phyloP scores from a whole-genome alignment of 768 basidiomycete species.

The Pulveroboletus ravenelii region DNA sequence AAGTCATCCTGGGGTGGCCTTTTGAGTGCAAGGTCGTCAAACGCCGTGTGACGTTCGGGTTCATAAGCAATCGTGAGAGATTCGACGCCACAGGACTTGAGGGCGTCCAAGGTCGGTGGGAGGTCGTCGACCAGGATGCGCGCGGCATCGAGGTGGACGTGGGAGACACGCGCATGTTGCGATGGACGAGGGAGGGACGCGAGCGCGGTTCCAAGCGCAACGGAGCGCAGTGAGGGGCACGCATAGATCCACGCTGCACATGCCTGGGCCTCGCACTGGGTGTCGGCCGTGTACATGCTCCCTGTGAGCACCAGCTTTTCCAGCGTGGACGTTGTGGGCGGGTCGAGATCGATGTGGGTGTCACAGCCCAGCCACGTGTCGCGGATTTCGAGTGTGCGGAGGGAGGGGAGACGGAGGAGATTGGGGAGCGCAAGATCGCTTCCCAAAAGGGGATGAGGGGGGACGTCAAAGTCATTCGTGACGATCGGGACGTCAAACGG shows the following conservation, averaged over 20 bases:
- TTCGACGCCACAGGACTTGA: conserved; percentile 15
- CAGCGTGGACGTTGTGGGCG: neutral
- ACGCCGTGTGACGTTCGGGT: conserved; percentile 1
- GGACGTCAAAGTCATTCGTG: conserved; percentile 56
- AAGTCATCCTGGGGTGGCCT: conserved; percentile 19
- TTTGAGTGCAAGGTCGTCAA: conserved; percentile 1
- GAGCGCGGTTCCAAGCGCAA: conserved; percentile 24
- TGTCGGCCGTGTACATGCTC: conserved; percentile 25
- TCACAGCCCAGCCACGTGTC: conserved; percentile 64
- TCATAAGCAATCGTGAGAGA: conserved; percentile 23
- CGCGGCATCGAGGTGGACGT: conserved; percentile 26
- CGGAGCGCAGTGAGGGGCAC: conserved; percentile 17
- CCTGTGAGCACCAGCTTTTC: conserved; percentile 26
- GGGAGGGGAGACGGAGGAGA: conserved; percentile 58
- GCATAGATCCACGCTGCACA: conserved; percentile 25
- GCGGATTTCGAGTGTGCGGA: conserved; percentile 57
- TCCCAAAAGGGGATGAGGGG: conserved; percentile 49
- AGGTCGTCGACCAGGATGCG: conserved; percentile 22
- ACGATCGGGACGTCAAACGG: conserved; percentile 52
- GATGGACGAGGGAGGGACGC: conserved; percentile 2
- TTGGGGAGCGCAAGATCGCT: conserved; percentile 59
- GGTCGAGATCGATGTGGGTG: conserved; percentile 14
- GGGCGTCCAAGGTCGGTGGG: conserved; percentile 15
- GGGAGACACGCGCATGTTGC: conserved; percentile 10
- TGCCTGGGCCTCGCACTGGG: conserved; percentile 17